Conservation (phyloP, 345 rosid genomes). For the Pugionium cornutum region DNA sequence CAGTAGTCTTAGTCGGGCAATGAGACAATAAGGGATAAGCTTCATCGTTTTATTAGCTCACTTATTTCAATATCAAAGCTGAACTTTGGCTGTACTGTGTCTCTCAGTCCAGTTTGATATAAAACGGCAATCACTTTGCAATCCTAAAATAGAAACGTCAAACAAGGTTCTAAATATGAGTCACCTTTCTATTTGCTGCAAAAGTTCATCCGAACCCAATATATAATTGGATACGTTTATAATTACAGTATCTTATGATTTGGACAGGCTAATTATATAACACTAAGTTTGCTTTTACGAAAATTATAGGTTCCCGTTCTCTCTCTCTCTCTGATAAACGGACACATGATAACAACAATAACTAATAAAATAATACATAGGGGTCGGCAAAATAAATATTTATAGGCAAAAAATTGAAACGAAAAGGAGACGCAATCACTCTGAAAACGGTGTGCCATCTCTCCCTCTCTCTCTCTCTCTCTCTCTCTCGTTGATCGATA, state of each 20-base stretch:
- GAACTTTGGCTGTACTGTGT: neutral
- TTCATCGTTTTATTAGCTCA: too few species aligned
- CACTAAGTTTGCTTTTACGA: constrained; percentile 26
- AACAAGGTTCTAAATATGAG: constrained; percentile 11
- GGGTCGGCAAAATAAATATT: neutral
- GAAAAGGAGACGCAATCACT: constrained; percentile 30
- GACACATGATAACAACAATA: constrained; percentile 26
- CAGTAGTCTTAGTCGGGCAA: too few species aligned
- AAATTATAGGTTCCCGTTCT: neutral
- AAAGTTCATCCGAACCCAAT: constrained; percentile 16
- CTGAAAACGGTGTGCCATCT: constrained; percentile 50
- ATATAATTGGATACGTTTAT: constrained; percentile 24
- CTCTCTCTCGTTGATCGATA: neutral
- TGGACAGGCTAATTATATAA: constrained; percentile 18
- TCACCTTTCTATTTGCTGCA: constrained; percentile 12
- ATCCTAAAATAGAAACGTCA: constrained; percentile 9
- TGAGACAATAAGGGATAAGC: too few species aligned
- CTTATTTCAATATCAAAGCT: too few species aligned
- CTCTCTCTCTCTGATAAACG: constrained; percentile 15
- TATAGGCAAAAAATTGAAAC: constrained; percentile 1
- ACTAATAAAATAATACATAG: neutral
- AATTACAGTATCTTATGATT: constrained; percentile 18
- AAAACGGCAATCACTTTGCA: constrained; percentile 25
- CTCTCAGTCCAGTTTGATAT: neutral
- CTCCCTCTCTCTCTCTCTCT: constrained; percentile 42